Evolutionary conservation across 2,329 filamentous ascomycete species (phyloP).

Genomic region (Fusarium sp.): DNA sequence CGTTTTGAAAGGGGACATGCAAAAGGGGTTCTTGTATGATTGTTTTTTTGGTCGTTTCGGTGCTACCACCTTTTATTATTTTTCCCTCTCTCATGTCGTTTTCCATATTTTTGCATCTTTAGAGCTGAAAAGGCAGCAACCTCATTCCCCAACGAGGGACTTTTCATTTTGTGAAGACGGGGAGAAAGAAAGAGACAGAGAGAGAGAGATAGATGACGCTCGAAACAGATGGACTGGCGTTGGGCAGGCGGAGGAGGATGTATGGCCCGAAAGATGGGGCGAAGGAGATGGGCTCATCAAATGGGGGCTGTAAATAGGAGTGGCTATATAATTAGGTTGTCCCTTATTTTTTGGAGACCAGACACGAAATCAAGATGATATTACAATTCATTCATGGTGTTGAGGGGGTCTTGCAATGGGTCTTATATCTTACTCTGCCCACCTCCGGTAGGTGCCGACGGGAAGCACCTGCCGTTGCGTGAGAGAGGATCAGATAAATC

Average conservation of each 20-base stretch:
- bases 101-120: constrained; percentile 41
- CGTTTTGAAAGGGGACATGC: constrained; percentile 46
- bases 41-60: constrained; percentile 35
- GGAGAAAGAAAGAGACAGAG: constrained; percentile 16
- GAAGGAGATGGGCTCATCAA: constrained; percentile 9
- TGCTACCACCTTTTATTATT: constrained; percentile 34
- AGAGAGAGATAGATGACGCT: constrained; percentile 5
- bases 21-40: constrained; percentile 43
- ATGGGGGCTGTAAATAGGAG: constrained; percentile 37
- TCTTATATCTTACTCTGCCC: not conserved
- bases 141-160: constrained; percentile 42
- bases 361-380: constrained; percentile 38
- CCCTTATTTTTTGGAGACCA: constrained; percentile 42
- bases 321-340: constrained; percentile 43
- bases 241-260: not conserved
- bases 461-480: not conserved
- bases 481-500: constrained; percentile 6
- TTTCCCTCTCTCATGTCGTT: constrained; percentile 38
- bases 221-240: not conserved
- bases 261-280: not conserved
- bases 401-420: not conserved
- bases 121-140: constrained; percentile 44
- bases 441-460: not conserved
- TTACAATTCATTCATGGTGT: constrained; percentile 15
- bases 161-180: constrained; percentile 32